A percentile compares a stretch with the other conserved stretches of the same genome.
Conservation (phyloP, 2,329 filamentous ascomycete genomes). For the Graphilbum fragrans region DNA sequence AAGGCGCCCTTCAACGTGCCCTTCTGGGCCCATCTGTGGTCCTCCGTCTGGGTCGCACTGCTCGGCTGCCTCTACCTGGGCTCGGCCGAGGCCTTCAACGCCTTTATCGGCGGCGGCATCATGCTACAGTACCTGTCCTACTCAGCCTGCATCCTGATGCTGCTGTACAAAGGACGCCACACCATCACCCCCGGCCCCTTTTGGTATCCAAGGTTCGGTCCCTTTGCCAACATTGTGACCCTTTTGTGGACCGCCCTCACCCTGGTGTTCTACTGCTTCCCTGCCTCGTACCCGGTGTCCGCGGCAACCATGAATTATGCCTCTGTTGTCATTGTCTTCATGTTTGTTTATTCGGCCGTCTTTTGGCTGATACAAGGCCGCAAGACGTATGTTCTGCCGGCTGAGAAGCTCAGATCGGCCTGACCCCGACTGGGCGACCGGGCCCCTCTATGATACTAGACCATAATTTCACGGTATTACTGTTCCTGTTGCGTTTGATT, state of each 20-base stretch:
- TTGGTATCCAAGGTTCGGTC: conserved; percentile 4
- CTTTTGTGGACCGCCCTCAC: conserved; percentile 9
- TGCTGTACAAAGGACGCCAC: conserved; percentile 38
- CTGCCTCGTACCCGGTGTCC: conserved; percentile 3
- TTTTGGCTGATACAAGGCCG: conserved; percentile 11
- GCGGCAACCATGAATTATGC: conserved; percentile 10
- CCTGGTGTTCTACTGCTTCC: conserved; percentile 10
- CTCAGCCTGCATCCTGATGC: conserved; percentile 33
- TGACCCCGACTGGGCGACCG: too few species aligned
- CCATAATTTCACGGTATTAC: too few species aligned
- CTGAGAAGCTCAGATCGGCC: not conserved
- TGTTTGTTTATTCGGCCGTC: conserved; percentile 7
- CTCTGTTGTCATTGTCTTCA: conserved; percentile 9
- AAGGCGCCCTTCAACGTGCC: conserved; percentile 4
- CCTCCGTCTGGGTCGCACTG: not conserved
- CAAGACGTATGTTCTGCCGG: conserved; percentile 4
- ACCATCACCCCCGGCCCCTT: conserved; percentile 29
- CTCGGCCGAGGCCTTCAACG: conserved; percentile 25
- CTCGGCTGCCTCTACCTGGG: conserved; percentile 1
- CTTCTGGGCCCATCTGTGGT: not conserved
- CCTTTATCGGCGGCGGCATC: conserved; percentile 42
- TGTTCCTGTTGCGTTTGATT: too few species aligned
- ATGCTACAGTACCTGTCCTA: conserved; percentile 37
- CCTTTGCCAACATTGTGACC: conserved; percentile 7
- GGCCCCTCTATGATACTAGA: too few species aligned